Percentiles rank a stretch among this genome's conserved stretches.
Conservation (phyloP, 2,329 filamentous ascomycete species). For the Trichoderma endophyticum region DNA sequence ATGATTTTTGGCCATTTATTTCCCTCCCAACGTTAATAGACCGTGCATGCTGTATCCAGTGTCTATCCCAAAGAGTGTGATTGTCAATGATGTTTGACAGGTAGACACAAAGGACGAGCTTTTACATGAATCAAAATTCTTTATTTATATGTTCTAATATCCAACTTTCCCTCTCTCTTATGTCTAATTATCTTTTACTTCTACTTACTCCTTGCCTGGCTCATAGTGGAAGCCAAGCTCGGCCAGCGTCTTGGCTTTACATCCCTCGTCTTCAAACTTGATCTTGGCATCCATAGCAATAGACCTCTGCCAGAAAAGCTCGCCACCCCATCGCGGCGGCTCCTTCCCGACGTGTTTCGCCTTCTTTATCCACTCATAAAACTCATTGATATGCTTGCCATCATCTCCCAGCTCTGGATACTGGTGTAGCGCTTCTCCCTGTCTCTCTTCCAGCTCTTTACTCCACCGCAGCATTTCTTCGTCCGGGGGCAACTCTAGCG, state of each 20-base stretch:
- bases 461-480: constrained; percentile 71
- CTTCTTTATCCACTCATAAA: constrained; percentile 59
- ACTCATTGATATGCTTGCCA: constrained; percentile 65
- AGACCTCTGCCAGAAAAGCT: constrained; percentile 68
- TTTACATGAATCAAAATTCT: background rate
- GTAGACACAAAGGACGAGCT: background rate
- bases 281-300: constrained; percentile 68
- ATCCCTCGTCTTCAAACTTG: constrained; percentile 65
- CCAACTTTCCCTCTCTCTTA: background rate
- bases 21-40: background rate
- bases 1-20: background rate
- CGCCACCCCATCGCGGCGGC: constrained; percentile 68
- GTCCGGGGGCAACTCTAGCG: constrained; percentile 59
- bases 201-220: constrained; percentile 18
- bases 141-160: background rate
- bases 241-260: constrained; percentile 60
- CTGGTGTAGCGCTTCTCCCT: constrained; percentile 32
- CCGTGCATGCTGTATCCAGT: background rate
- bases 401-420: constrained; percentile 44
- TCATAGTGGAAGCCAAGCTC: constrained; percentile 69
- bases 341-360: constrained; percentile 58
- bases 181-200: background rate
- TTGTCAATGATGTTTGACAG: background rate
- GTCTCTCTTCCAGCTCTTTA: constrained; percentile 50
- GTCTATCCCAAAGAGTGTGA: background rate